Base-by-base conservation (phyloP, 2,329 filamentous ascomycete species). In the Pseudopyricularia javanii region DNA sequence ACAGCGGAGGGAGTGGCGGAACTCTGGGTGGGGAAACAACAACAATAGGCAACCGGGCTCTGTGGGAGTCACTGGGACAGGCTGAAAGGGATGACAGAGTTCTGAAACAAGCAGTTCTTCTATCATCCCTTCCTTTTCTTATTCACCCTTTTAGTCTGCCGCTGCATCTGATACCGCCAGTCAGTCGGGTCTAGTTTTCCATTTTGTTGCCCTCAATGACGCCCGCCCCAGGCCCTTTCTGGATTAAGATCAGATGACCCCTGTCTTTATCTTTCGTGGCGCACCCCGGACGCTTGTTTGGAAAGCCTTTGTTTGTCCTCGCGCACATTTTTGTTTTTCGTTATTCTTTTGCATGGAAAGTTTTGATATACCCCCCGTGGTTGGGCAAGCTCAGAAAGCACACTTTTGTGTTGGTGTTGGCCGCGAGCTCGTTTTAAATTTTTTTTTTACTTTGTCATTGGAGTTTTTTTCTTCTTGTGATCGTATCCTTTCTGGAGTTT, bases 1-100 rank as follows among this genome's bases (percentile, higher is more conserved):
- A n/a, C 73, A 73, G 55, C 73, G 73, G 47, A 70, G 74, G 53
- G 75, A 80, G 55, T 81, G 78, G 76, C 73, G 78, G 33, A 79
- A 79, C 60, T 81, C 78, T 17, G 75, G 68, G 35, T 79, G 72
- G 71, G 37, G 37, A 43, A 43, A 43, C 17, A 43, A 43, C 37
- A 71, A 69, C n/a, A n/a, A n/a, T 28, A 74, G 74, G 49, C 76
- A 73, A 55, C 74, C 68, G 56, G 69, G 74, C 22, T 72, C 72
- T 26, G 66, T 74, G 47, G 75, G 78, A 55, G 69, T 78, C 11
- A 69, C 68, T 28, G 74, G 76, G 52, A 69, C 68, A 32, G 63
- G 66, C 45, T 72, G 51, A 53, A 24, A n/a, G 37, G 37, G 9
- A 20, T 8, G 35, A 20, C 7, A 20, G 17, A 11, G 37, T 11